These are phyloP conservation scores for Ogataea methanolica DNA, from an alignment of 805 yeast species.

Conservation along the genomic window DNA sequence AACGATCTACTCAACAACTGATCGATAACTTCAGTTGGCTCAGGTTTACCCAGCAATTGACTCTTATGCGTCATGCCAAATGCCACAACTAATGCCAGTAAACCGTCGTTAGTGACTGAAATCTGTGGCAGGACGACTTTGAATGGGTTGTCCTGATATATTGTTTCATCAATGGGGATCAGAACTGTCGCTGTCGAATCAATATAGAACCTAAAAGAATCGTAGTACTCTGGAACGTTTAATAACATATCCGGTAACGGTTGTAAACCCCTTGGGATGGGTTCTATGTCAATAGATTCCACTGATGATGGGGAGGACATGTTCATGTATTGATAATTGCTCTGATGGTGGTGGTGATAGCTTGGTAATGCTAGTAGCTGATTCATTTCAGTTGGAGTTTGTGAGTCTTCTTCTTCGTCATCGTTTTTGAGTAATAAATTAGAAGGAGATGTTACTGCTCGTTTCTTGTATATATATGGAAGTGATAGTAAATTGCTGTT, in stretches of 20 bases:
- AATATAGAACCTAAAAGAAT: constrained; percentile 58
- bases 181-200: constrained; percentile 55
- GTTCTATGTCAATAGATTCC: constrained; percentile 15
- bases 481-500: constrained; percentile 6
- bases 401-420: constrained; percentile 13
- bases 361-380: too few species aligned
- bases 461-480: constrained; percentile 11
- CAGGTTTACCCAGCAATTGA: constrained; percentile 19
- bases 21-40: constrained; percentile 41
- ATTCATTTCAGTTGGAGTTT: background rate
- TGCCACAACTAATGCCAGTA: constrained; percentile 53
- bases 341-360: too few species aligned
- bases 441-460: background rate
- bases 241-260: constrained; percentile 59
- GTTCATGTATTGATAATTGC: too few species aligned
- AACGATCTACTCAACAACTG: constrained; percentile 54
- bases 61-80: constrained; percentile 40
- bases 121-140: constrained; percentile 58
- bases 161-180: constrained; percentile 59
- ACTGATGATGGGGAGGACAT: constrained; percentile 13
- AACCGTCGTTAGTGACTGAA: constrained; percentile 56
- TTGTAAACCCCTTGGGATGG: constrained; percentile 31
- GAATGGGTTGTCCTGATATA: constrained; percentile 69
- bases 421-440: constrained; percentile 1
- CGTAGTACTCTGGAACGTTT: constrained; percentile 55